phyloP scores from a whole-genome alignment of 495 filamentous ascomycete species.

The Bombardia bombarda region DNA sequence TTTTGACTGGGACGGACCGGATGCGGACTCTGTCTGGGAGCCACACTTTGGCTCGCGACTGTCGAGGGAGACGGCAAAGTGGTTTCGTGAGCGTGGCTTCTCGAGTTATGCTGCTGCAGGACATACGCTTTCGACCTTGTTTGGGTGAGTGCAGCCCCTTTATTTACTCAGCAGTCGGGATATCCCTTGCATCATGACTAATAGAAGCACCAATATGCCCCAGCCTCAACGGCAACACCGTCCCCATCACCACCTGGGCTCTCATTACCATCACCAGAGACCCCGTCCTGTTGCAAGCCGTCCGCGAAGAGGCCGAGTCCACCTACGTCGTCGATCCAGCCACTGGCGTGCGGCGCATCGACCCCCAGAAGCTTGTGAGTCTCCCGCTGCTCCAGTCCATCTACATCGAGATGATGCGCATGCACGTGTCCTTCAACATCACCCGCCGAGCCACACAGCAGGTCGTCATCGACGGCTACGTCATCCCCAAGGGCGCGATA shows the following conservation, averaged over 20 bases:
- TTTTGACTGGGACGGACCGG: constrained; percentile 13
- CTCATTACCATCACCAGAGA: constrained; percentile 22
- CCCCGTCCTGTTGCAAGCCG: constrained; percentile 8
- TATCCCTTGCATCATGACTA: too few species aligned
- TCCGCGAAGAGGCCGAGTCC: constrained; percentile 14
- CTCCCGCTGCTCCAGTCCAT: constrained; percentile 32
- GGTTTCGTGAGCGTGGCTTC: constrained; percentile 13
- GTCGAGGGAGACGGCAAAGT: constrained; percentile 9
- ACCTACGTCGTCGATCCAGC: constrained; percentile 5
- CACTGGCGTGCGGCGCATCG: constrained; percentile 4
- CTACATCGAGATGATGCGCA: constrained; percentile 29
- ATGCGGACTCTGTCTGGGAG: constrained; percentile 20
- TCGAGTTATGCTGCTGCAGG: background rate
- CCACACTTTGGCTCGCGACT: constrained; percentile 16
- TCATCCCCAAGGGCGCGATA: constrained; percentile 9
- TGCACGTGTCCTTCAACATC: constrained; percentile 25
- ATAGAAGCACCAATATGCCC: too few species aligned
- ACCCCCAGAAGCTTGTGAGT: constrained; percentile 17
- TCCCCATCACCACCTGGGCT: constrained; percentile 20
- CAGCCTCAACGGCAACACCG: constrained; percentile 21
- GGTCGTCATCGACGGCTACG: constrained; percentile 12
- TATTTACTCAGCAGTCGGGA: too few species aligned
- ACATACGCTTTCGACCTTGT: background rate
- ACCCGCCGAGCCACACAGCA: constrained; percentile 14
- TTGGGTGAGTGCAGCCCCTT: background rate